phyloP scores from a whole-genome alignment of 2,329 filamentous ascomycete genomes.

The Teratosphaeria gauchensis region DNA sequence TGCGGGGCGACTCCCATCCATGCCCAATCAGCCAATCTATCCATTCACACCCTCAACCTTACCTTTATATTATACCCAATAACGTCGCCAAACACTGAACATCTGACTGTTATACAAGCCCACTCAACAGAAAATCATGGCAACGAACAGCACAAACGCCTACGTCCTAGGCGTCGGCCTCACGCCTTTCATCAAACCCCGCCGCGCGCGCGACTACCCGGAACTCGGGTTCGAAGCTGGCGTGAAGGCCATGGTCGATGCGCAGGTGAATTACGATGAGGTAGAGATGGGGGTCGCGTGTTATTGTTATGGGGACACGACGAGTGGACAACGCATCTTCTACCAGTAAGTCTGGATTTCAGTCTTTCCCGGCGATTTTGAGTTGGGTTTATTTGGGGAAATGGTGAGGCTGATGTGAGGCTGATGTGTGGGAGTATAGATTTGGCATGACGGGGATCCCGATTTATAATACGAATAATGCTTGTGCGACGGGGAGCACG shows the following conservation, averaged over 20 bases:
- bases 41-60: too few species aligned
- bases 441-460: conserved; percentile 96
- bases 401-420: conserved; percentile 38
- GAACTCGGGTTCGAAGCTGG: conserved; percentile 90
- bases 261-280: conserved; percentile 90
- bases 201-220: conserved; percentile 86
- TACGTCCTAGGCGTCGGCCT: conserved; percentile 97
- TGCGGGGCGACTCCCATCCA: too few species aligned
- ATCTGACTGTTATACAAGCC: too few species aligned
- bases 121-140: too few species aligned
- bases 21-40: too few species aligned
- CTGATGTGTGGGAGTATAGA: conserved; percentile 82
- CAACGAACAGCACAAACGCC: conserved; percentile 10
- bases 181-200: conserved; percentile 95
- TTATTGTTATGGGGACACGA: conserved; percentile 95
- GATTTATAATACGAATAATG: conserved; percentile 98
- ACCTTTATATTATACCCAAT: too few species aligned
- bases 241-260: conserved; percentile 74
- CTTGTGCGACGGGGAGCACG: conserved; percentile 87
- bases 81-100: too few species aligned
- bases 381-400: too few species aligned
- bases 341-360: conserved; percentile 70
- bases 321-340: conserved; percentile 80
- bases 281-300: conserved; percentile 90
- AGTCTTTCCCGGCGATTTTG: too few species aligned